Evolutionary conservation across 345 rosid genomes (phyloP).

Genomic region (Streptanthus diversifolius): DNA sequence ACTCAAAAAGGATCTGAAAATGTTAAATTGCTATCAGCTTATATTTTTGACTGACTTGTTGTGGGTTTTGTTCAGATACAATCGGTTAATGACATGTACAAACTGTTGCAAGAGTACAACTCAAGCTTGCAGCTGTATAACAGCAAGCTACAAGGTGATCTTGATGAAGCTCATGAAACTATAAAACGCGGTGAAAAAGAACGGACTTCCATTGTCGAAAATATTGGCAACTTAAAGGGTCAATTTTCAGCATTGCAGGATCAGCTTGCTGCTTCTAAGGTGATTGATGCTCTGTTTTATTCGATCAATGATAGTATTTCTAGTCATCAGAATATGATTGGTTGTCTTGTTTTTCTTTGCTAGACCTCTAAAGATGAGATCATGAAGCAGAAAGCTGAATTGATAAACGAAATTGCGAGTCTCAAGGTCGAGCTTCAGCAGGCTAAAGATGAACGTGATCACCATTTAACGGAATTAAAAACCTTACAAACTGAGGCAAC

Average conservation of each 20-base stretch:
- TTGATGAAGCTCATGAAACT: conserved; percentile 72
- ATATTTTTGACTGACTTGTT: background rate
- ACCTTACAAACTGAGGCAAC: conserved; percentile 48
- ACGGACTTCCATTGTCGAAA: conserved; percentile 69
- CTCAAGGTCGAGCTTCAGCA: conserved; percentile 67
- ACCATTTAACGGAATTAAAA: conserved; percentile 48
- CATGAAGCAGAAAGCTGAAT: conserved; percentile 59
- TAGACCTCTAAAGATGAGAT: conserved; percentile 80
- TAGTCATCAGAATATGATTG: background rate
- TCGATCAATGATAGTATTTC: background rate
- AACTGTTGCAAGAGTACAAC: conserved; percentile 88
- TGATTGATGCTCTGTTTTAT: conserved; percentile 34
- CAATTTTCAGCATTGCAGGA: conserved; percentile 70
- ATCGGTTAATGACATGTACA: conserved; percentile 95
- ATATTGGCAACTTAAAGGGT: conserved; percentile 68
- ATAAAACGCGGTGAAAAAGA: conserved; percentile 85
- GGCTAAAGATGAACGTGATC: conserved; percentile 66
- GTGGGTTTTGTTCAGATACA: conserved; percentile 52
- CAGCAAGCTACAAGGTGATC: conserved; percentile 90
- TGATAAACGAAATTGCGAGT: conserved; percentile 61
- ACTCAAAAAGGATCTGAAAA: background rate
- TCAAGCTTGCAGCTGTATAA: conserved; percentile 92
- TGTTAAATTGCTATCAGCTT: background rate
- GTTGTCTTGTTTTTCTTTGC: background rate
- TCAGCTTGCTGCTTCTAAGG: conserved; percentile 69